Evolutionary conservation across 1,284 basidiomycete genomes (phyloP), one percentile per base, ranked within the genome.

Genomic region (Irpex sp.): DNA sequence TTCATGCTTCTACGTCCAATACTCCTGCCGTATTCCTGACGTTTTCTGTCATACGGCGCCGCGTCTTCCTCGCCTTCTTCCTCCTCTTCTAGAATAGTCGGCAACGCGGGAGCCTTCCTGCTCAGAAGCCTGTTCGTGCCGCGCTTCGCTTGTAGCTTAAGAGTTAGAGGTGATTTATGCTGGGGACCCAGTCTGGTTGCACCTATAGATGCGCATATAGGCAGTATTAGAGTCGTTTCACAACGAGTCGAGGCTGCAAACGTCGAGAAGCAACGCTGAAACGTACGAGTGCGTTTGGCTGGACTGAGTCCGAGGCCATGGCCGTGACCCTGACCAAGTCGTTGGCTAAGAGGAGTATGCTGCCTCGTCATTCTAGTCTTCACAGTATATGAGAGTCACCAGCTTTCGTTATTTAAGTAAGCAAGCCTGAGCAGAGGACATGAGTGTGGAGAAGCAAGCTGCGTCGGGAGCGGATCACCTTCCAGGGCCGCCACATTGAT

Each of bases 1-100:
- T 36, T 14, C 28, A 14, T 14, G 39, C 39, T 45, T 14, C 39
- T 36, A 54, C 52, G 14, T 10, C 28, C 35, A 36, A 10, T n/a
- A 5, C 9, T 28, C 12, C 14, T 14, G 52, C 28, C 28, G 28
- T 35, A 14, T 28, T 54, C 52, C 1, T 33, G 33, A 21, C 49
- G 58, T 21, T 62, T 65, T 19, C 60, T 63, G 45, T 45, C 62
- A 59, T 64, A 62, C 28, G 58, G 59, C 45, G 67, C 61, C 42
- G 68, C 49, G 18, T 67, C 66, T 16, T 64, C 67, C 36, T 63
- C 58, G 55, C 62, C 65, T 48, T 66, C 65, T 45, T 64, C 59
- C 35, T 64, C 61, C 51, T 56, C 64, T 39, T 65, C 63, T 47
- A 47, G 33, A 57, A 63, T 63, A 16, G 62, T 63, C 28, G 62